A percentile compares a stretch with the other conserved stretches of the same genome.
These are phyloP conservation scores for Phtheirospermum japonicum DNA, from an alignment of 257 asterid genomes.

Conservation along the genomic window DNA sequence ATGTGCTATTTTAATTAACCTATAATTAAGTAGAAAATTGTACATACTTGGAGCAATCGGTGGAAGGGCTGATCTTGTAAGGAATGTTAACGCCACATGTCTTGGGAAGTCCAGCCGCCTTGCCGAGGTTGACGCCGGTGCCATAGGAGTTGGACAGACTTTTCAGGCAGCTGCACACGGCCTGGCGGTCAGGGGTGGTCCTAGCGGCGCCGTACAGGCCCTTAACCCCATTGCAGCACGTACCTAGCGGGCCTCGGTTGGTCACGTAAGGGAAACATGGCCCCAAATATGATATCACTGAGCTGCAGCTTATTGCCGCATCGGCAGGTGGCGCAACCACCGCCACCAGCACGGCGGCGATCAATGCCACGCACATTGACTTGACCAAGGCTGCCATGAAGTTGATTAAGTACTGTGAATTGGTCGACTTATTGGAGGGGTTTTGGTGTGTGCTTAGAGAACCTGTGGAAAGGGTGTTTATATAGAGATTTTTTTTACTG, in stretches of 20 bases:
- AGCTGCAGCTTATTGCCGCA: slow-evolving; percentile 37
- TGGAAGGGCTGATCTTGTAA: slow-evolving; percentile 52
- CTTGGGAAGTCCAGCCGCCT: slow-evolving; percentile 51
- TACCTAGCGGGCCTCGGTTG: slow-evolving; percentile 25
- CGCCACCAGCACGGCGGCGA: slow-evolving; percentile 29
- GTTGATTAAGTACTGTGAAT: not conserved
- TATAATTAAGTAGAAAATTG: not conserved
- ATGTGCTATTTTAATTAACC: too few species aligned
- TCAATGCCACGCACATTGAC: slow-evolving; percentile 22
- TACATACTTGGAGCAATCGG: slow-evolving; percentile 52
- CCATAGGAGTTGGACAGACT: slow-evolving; percentile 17
- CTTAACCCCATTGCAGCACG: slow-evolving; percentile 46
- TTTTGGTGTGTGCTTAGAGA: not conserved
- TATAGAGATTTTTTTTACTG: slow-evolving; percentile 19
- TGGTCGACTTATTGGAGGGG: not conserved
- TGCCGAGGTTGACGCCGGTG: slow-evolving; percentile 1
- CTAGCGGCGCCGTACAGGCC: slow-evolving; percentile 30
- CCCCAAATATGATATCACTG: slow-evolving; percentile 22
- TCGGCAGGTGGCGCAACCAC: slow-evolving; percentile 28
- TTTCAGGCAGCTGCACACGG: slow-evolving; percentile 43
- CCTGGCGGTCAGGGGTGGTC: slow-evolving; percentile 39
- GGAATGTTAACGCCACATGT: slow-evolving; percentile 50
- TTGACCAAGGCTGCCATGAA: slow-evolving; percentile 25
- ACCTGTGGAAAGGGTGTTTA: slow-evolving; percentile 11
- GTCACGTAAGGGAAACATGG: slow-evolving; percentile 44